Evolutionary conservation across 2,329 filamentous ascomycete species (phyloP), one percentile per base, ranked within the genome.

Genomic region (Xylariales sp.): DNA sequence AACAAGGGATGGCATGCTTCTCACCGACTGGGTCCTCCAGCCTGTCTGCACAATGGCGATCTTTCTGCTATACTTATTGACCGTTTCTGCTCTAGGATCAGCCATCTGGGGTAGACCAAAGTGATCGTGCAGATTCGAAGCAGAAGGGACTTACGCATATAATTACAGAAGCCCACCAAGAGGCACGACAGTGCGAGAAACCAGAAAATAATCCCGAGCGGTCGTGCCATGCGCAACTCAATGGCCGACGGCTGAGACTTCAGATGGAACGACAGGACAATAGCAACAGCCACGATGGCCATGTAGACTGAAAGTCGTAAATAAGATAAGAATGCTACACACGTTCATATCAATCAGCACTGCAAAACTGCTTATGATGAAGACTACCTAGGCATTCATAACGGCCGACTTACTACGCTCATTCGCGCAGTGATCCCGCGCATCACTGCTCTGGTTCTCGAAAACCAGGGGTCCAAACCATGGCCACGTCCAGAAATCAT

Each of bases 191-290:
- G 62, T 9, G 86, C 82, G 4, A 98, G 71, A 0, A 80, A 51
- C 90, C 90, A 97, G 65, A 98, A 98, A 18, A 95, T 67, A 33
- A 88, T 73, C 0, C 93, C 93, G 2, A 98, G 76, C 0, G 93
- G 93, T 46, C 85, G 73, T 0, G 93, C 84, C 64, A 96, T 82
- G 31, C 76, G 78, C 45, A 79, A 70, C 68, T 98, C 93, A 11
- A 88, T 61, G 1, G 68, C 57, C 0, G 80, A 78, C 1, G 93
- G 87, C 53, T 82, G 66, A 14, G 71, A 71, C 57, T 89, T 90
- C 37, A 98, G 74, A 58, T 98, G 91, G 62, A 98, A 98, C 11
- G 88, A 95, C 38, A 96, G 74, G 8, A 95, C 82, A 51, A 98
- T 95, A 38, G 93, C 91, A 22, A 95, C 78, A 20, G 87, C 80